Percentiles rank a stretch among this genome's conserved stretches.
These are phyloP conservation scores for Kockovaella imperatae DNA, from an alignment of 768 basidiomycete species.

Conservation along the genomic window DNA sequence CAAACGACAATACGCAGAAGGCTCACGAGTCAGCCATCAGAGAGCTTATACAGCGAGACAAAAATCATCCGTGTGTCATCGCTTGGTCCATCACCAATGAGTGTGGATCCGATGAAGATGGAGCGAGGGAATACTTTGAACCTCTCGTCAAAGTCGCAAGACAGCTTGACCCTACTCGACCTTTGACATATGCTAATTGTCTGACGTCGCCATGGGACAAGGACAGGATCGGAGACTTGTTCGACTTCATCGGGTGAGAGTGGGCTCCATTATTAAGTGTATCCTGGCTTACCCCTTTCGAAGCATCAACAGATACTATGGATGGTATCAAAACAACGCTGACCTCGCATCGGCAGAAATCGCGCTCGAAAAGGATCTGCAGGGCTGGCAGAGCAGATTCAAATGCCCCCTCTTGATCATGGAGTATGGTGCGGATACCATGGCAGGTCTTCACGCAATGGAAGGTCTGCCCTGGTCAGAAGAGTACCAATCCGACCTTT, in stretches of 20 bases:
- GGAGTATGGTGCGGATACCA: slow-evolving; percentile 27
- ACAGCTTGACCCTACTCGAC: slow-evolving; percentile 22
- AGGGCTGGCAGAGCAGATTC: slow-evolving; percentile 11
- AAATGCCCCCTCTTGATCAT: slow-evolving; percentile 16
- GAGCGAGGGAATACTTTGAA: slow-evolving; percentile 20
- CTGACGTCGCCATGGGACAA: slow-evolving; percentile 1
- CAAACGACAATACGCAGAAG: slow-evolving; percentile 16
- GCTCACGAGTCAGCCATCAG: slow-evolving; percentile 14
- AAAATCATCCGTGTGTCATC: slow-evolving; percentile 30
- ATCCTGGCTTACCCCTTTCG: too few species aligned
- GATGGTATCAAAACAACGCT: slow-evolving; percentile 25
- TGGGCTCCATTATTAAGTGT: too few species aligned
- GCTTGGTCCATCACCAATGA: slow-evolving; percentile 34
- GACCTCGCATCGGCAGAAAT: slow-evolving; percentile 16
- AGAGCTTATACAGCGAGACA: slow-evolving; percentile 23
- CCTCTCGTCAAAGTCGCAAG: slow-evolving; percentile 17
- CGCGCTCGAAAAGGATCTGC: slow-evolving; percentile 17
- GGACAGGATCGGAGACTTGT: slow-evolving; percentile 19
- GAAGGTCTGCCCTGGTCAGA: slow-evolving; percentile 23
- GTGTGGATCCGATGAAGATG: slow-evolving; percentile 17
- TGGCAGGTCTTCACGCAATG: slow-evolving; percentile 14
- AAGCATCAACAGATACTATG: slow-evolving; percentile 29
- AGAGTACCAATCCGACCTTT: slow-evolving; percentile 17
- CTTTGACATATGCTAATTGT: slow-evolving; percentile 22
- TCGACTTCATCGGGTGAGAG: slow-evolving; percentile 30